Conservation (phyloP, 2,329 filamentous ascomycete genomes). For the Paecilomyces dactylethromorphus region DNA sequence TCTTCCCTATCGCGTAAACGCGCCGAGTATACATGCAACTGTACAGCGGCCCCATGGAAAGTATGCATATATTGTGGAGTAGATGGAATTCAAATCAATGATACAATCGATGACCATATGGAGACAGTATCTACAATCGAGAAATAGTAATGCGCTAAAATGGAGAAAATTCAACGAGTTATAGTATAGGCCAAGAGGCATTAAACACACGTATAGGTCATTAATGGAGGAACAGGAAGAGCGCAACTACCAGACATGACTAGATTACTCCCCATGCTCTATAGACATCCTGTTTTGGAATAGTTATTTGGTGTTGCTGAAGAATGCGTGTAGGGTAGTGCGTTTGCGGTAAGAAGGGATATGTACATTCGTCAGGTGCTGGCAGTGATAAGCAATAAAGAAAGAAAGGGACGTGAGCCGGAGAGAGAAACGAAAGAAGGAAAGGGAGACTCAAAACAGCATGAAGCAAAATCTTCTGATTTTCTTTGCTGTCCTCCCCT, state of each 20-base stretch:
- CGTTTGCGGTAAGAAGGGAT: slow-evolving; percentile 11
- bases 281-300: slow-evolving; percentile 20
- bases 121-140: too few species aligned
- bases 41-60: too few species aligned
- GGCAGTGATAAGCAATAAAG: slow-evolving; percentile 15
- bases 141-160: background rate
- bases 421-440: slow-evolving; percentile 6
- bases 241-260: slow-evolving; percentile 5
- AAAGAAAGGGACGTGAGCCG: slow-evolving; percentile 8
- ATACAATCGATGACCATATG: background rate
- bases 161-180: background rate
- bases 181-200: background rate
- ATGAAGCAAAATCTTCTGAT: background rate
- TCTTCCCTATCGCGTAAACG: too few species aligned
- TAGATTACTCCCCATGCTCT: slow-evolving; percentile 22
- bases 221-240: background rate
- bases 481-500: background rate
- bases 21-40: too few species aligned
- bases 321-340: slow-evolving; percentile 10
- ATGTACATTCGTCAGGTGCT: slow-evolving; percentile 26
- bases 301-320: slow-evolving; percentile 18
- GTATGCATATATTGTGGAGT: background rate
- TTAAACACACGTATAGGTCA: background rate
- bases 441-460: slow-evolving; percentile 2
- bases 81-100: background rate